Percentiles rank a stretch among this genome's conserved stretches.
Evolutionary conservation across 1,284 basidiomycete genomes (phyloP).

Genomic region (Cryptococcus sp.): DNA sequence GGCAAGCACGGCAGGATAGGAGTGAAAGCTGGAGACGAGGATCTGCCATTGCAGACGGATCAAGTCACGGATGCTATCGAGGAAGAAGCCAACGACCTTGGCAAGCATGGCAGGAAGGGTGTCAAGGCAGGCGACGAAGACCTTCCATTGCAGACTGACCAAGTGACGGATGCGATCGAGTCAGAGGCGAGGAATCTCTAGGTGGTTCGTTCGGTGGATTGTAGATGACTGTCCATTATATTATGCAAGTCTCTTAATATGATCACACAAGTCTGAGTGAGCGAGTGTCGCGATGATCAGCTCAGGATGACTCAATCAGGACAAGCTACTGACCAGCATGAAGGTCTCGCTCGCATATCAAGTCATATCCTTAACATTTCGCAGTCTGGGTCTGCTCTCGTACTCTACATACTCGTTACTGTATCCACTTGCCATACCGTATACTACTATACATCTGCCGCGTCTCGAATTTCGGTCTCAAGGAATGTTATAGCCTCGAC

Average conservation of each 20-base stretch:
- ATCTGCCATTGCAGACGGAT: not conserved
- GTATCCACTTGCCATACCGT: too few relatives aligned
- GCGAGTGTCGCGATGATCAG: too few relatives aligned
- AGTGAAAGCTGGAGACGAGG: conserved; percentile 7
- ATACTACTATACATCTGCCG: not conserved
- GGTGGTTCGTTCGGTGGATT: not conserved
- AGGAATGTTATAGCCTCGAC: conserved; percentile 16
- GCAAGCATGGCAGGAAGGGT: conserved; percentile 4
- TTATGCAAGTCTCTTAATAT: too few relatives aligned
- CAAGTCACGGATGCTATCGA: conserved; percentile 1
- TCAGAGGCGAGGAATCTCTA: not conserved
- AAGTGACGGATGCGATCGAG: not conserved
- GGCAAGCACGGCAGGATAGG: conserved; percentile 10
- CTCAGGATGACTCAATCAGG: too few relatives aligned
- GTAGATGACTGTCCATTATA: too few relatives aligned
- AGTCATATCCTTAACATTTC: too few relatives aligned
- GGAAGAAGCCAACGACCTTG: not conserved
- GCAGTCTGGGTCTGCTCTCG: too few relatives aligned
- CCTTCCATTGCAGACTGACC: conserved; percentile 12
- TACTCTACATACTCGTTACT: too few relatives aligned
- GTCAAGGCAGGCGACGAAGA: conserved; percentile 11
- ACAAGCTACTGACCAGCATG: too few relatives aligned
- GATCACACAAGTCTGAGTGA: too few relatives aligned
- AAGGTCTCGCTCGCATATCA: too few relatives aligned
- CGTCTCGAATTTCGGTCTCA: not conserved